Evolutionary conservation across 164 flowering plant genomes (phyloP), one percentile per base, ranked within the genome.

Genomic region (Vitis cinerea): DNA sequence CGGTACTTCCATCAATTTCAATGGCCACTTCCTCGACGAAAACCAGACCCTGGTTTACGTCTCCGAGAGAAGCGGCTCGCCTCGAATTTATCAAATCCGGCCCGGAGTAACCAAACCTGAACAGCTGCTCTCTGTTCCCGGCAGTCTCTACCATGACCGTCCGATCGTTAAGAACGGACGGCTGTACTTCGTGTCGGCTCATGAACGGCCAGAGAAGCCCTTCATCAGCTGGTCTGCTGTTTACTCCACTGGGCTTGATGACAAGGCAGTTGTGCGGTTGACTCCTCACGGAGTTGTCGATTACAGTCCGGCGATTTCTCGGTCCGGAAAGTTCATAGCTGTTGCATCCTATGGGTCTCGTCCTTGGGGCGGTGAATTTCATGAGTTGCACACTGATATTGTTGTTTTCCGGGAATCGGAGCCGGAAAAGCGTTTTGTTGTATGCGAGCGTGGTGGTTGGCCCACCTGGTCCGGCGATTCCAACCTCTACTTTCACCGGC

Each of bases 391-490:
- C 5, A 90, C 94, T 2, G 88, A 87, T 48, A 89, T 94, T 4
- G 89, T 85, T 23, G 93, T 94, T 54, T 91, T 90, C 65, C 44
- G 17, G 3, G 78, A 31, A 27, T 78, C 91, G 15, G 85, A 90
- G 57, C 88, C 93, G n/a, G 48, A 44, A 1, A 75, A 65, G 14
- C 80, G 98, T 0, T 57, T 70, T 1, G 54, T 78, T 2, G 79
- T 90, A 9, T 68, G 80, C 65, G 64, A 80, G 15, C 82, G 51
- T 10, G 97, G 98, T 5, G 97, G 98, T 0, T 94, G 97, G 97
- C 98, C 98, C 9, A 75, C 96, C 1, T 94, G 96, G 93, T 83
- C 81, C 23, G 86, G 90, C n/a, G 98, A 93, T 15, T 76, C 87
- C 8, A 72, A 80, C 5, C 47, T 94, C 29, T 94, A 70, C 79